Conservation (phyloP, 345 rosid species). For the Salix purpurea region DNA sequence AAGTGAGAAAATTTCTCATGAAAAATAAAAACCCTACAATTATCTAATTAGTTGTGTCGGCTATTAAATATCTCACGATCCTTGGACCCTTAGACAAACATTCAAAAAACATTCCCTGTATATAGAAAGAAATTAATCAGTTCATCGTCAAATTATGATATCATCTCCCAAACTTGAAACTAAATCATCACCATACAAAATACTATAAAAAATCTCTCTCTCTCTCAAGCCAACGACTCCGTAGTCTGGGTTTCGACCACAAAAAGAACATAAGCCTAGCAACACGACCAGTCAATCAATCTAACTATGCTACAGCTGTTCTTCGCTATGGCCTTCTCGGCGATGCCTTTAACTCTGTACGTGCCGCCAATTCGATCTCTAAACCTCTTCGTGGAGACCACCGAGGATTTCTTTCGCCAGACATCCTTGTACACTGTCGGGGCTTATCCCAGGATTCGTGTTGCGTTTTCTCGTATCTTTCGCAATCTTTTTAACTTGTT, state of each 20-base stretch:
- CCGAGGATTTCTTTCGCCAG: slow-evolving; percentile 31
- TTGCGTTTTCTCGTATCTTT: slow-evolving; percentile 31
- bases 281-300: too few relatives aligned
- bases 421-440: slow-evolving; percentile 14
- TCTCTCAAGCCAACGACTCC: background rate
- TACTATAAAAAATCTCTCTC: background rate
- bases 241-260: background rate
- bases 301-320: slow-evolving; percentile 39
- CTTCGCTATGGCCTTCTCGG: slow-evolving; percentile 49
- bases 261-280: background rate
- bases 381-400: slow-evolving; percentile 31
- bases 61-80: too few relatives aligned
- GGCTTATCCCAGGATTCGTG: slow-evolving; percentile 35
- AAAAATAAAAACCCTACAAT: too few relatives aligned
- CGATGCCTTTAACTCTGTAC: slow-evolving; percentile 46
- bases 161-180: background rate
- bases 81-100: background rate
- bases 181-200: background rate
- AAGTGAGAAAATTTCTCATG: too few relatives aligned
- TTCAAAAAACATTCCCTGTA: background rate
- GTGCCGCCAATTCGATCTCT: slow-evolving; percentile 45
- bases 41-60: too few relatives aligned
- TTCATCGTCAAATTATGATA: background rate
- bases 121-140: too few relatives aligned
- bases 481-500: slow-evolving; percentile 13